Conservation (phyloP, 1,284 basidiomycete genomes). For the Xanthoconium separans region DNA sequence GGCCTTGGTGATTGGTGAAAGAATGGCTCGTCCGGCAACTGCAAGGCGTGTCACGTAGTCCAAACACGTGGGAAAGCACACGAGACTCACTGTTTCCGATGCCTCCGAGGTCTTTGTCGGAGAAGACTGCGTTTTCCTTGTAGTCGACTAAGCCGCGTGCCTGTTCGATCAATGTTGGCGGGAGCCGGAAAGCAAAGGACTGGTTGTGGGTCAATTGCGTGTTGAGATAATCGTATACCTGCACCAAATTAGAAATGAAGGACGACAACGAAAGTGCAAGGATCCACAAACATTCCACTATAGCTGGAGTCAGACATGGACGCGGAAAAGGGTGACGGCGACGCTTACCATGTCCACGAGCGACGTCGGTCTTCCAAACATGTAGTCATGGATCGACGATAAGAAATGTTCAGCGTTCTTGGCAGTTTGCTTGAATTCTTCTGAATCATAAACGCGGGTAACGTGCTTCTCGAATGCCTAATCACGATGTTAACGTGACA, state of each 20-base stretch:
- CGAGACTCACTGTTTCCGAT: constrained; percentile 69
- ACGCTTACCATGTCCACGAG: constrained; percentile 65
- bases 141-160: constrained; percentile 69
- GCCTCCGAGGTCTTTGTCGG: constrained; percentile 55
- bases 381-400: constrained; percentile 56
- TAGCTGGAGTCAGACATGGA: constrained; percentile 4
- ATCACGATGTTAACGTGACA: constrained; percentile 4
- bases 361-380: constrained; percentile 64
- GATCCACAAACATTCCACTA: constrained; percentile 60
- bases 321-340: neutral
- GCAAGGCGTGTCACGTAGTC: constrained; percentile 1
- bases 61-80: neutral
- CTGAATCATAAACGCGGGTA: constrained; percentile 54
- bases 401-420: constrained; percentile 65
- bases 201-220: constrained; percentile 76
- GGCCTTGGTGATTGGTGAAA: constrained; percentile 67
- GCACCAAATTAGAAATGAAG: constrained; percentile 15
- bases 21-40: constrained; percentile 79
- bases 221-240: constrained; percentile 79
- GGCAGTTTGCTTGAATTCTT: constrained; percentile 59
- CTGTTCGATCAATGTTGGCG: constrained; percentile 66
- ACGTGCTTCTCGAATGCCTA: constrained; percentile 68
- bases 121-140: constrained; percentile 77
- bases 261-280: neutral
- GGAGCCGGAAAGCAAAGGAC: constrained; percentile 70